Percentiles rank a stretch among this genome's conserved stretches.
Evolutionary conservation across 1,139 yeast species (phyloP).

Genomic region (Blastobotrys persicus): DNA sequence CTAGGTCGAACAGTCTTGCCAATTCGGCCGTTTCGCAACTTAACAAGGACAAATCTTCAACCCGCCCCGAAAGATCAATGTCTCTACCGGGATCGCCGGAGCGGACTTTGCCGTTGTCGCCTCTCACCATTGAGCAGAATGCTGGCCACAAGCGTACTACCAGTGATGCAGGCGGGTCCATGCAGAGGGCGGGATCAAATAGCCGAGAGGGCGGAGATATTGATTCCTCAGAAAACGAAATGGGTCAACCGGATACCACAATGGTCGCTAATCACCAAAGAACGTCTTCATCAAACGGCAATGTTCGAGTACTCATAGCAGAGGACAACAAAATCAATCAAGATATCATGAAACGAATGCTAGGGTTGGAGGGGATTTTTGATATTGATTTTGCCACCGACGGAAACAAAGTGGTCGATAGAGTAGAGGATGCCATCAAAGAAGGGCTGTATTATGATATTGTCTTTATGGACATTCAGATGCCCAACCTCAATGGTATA

Average conservation of each 20-base stretch:
- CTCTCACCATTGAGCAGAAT: neutral
- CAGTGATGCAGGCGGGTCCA: neutral
- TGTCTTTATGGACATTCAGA: conserved; percentile 93
- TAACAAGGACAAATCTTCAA: neutral
- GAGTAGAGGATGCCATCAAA: conserved; percentile 52
- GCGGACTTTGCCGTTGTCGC: neutral
- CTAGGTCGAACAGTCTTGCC: neutral
- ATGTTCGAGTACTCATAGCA: conserved; percentile 66
- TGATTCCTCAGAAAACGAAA: neutral
- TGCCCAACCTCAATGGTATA: conserved; percentile 91
- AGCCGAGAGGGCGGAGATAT: neutral
- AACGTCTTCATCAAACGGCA: neutral
- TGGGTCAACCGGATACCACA: neutral
- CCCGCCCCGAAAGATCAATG: neutral
- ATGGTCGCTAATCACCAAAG: neutral
- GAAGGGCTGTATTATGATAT: conserved; percentile 52
- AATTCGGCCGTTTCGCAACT: neutral
- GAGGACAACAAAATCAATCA: conserved; percentile 92
- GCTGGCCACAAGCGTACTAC: neutral
- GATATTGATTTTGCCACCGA: conserved; percentile 77
- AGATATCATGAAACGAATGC: conserved; percentile 84
- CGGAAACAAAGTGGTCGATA: conserved; percentile 82
- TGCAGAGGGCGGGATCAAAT: neutral
- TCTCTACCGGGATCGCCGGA: conserved; percentile 1
- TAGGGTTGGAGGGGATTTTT: conserved; percentile 70